A percentile compares a stretch with the other conserved stretches of the same genome.
phyloP scores from a whole-genome alignment of 106 monocot species.

The Chionographis japonica region DNA sequence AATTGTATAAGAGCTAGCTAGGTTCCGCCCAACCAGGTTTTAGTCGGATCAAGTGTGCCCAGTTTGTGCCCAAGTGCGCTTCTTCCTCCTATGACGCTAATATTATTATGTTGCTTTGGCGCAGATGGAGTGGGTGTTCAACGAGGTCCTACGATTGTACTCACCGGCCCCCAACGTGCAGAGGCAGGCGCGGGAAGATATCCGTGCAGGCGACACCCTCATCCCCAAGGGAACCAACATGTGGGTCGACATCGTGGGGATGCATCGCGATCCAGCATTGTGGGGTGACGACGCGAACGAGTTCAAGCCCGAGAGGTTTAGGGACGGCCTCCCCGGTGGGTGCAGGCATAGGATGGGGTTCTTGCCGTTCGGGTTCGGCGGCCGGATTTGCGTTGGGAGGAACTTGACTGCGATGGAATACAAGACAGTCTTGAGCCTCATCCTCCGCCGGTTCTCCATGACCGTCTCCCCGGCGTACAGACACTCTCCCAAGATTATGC shows the following conservation, averaged over 20 bases:
- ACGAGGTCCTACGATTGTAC: constrained; percentile 66
- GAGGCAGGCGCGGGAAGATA: constrained; percentile 58
- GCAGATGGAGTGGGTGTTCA: constrained; percentile 76
- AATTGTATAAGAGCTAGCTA: no score
- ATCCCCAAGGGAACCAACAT: constrained; percentile 76
- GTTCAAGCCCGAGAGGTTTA: constrained; percentile 79
- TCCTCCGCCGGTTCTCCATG: constrained; percentile 43
- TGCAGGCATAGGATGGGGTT: constrained; percentile 75
- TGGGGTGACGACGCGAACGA: constrained; percentile 76
- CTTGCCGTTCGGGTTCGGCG: constrained; percentile 72
- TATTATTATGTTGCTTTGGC: no score
- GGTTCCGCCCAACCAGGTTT: no score
- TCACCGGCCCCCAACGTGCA: constrained; percentile 58
- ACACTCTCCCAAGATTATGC: constrained; percentile 48
- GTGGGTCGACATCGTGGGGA: constrained; percentile 60
- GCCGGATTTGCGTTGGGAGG: constrained; percentile 60
- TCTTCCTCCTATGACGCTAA: no score
- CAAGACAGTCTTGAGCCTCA: constrained; percentile 52
- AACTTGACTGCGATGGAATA: constrained; percentile 60
- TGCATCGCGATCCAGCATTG: constrained; percentile 67
- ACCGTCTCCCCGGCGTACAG: constrained; percentile 39
- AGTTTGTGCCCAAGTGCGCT: no score
- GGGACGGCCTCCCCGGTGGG: constrained; percentile 27
- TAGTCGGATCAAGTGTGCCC: no score
- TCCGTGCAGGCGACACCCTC: constrained; percentile 24